Conservation (phyloP, 1,139 yeast genomes). For the Saccharomyces uvarum region DNA sequence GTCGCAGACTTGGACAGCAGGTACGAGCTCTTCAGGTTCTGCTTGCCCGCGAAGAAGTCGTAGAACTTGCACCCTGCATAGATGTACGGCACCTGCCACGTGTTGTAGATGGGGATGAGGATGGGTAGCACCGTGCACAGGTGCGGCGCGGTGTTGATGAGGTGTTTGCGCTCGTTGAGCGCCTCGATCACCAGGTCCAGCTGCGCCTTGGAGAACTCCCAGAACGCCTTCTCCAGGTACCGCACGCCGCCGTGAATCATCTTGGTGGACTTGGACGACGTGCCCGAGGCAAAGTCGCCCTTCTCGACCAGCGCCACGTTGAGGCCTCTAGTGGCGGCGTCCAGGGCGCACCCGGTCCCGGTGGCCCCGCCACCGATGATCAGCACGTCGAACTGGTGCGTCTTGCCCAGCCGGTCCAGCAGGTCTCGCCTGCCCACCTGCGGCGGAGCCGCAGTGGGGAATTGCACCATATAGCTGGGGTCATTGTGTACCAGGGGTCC, state of each 20-base stretch:
- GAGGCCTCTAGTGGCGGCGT: constrained; percentile 84
- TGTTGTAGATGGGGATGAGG: constrained; percentile 88
- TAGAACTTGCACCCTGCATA: constrained; percentile 88
- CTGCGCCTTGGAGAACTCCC: constrained; percentile 83
- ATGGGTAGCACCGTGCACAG: constrained; percentile 81
- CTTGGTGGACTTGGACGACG: constrained; percentile 91
- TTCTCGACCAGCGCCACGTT: constrained; percentile 83
- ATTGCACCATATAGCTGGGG: constrained; percentile 6
- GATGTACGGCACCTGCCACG: constrained; percentile 96
- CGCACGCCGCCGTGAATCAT: constrained; percentile 98
- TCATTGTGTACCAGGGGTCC: background rate
- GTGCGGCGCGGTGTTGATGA: constrained; percentile 90
- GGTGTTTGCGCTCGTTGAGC: constrained; percentile 81
- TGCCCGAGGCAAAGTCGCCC: constrained; percentile 84
- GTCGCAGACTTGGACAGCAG: constrained; percentile 63
- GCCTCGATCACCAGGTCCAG: constrained; percentile 91
- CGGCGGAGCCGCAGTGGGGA: constrained; percentile 12
- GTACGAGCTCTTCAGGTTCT: constrained; percentile 75
- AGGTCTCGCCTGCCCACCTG: constrained; percentile 35
- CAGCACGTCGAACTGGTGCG: constrained; percentile 65
- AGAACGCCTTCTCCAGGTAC: constrained; percentile 89
- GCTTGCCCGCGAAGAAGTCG: constrained; percentile 87
- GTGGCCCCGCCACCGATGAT: constrained; percentile 95
- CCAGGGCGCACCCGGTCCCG: constrained; percentile 89
- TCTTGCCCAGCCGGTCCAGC: constrained; percentile 34